Conservation (phyloP, 805 yeast species). For the Candida ponderosae region DNA sequence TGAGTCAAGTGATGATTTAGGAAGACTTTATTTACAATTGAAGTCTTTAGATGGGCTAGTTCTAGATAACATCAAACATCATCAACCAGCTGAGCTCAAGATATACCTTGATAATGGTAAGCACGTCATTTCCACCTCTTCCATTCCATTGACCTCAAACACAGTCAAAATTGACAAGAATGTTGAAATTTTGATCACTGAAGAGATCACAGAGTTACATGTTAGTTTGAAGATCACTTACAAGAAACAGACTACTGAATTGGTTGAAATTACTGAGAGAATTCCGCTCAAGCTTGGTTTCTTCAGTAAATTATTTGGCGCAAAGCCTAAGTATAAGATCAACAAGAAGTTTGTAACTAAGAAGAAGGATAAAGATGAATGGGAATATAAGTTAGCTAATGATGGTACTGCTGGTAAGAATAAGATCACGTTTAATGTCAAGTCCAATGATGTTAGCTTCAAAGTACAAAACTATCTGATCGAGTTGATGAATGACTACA, state of each 20-base stretch:
- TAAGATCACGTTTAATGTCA: slow-evolving; percentile 53
- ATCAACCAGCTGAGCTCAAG: slow-evolving; percentile 35
- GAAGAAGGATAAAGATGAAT: slow-evolving; percentile 41
- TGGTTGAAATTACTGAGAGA: slow-evolving; percentile 55
- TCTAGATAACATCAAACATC: slow-evolving; percentile 35
- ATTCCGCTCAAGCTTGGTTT: slow-evolving; percentile 38
- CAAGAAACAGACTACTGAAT: slow-evolving; percentile 34
- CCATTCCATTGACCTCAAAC: slow-evolving; percentile 24
- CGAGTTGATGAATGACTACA: slow-evolving; percentile 82
- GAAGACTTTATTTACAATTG: slow-evolving; percentile 35
- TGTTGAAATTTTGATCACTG: slow-evolving; percentile 63
- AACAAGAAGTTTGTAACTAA: slow-evolving; percentile 41
- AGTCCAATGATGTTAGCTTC: slow-evolving; percentile 49
- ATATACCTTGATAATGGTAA: slow-evolving; percentile 65
- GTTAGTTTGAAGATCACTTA: slow-evolving; percentile 68
- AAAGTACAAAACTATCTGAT: slow-evolving; percentile 41
- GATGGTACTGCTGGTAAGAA: slow-evolving; percentile 89
- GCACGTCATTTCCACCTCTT: slow-evolving; percentile 65
- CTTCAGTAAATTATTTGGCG: slow-evolving; percentile 38
- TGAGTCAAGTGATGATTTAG: slow-evolving; percentile 31
- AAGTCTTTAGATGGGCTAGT: slow-evolving; percentile 38
- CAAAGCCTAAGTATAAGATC: slow-evolving; percentile 25
- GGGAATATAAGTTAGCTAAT: slow-evolving; percentile 61
- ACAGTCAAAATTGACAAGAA: slow-evolving; percentile 51
- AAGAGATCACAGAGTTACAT: slow-evolving; percentile 49